Percentiles rank a stretch among this genome's conserved stretches.
phyloP scores from a whole-genome alignment of 1,139 yeast genomes.

The Blastobotrys indianensis region DNA sequence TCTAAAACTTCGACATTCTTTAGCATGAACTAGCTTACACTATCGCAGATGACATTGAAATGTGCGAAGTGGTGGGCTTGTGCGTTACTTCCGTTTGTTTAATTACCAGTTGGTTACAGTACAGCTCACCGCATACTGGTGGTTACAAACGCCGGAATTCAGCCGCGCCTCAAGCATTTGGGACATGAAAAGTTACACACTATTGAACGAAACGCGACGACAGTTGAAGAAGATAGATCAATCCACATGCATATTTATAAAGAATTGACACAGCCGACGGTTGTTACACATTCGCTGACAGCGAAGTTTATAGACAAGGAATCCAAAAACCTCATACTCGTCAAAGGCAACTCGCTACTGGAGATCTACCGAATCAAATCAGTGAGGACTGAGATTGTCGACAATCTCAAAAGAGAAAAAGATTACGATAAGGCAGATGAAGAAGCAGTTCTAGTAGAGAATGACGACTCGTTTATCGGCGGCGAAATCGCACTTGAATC shows the following conservation, averaged over 20 bases:
- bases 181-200: too few relatives aligned
- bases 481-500: conserved; percentile 24
- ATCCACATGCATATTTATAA: conserved; percentile 70
- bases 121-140: too few relatives aligned
- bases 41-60: too few relatives aligned
- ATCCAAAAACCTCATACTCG: conserved; percentile 55
- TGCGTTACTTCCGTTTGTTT: too few relatives aligned
- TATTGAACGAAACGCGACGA: not conserved
- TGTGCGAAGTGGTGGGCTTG: too few relatives aligned
- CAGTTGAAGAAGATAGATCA: not conserved
- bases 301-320: conserved; percentile 55
- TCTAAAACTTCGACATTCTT: too few relatives aligned
- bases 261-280: conserved; percentile 73
- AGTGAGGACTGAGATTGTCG: conserved; percentile 8
- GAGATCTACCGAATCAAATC: conserved; percentile 50
- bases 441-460: conserved; percentile 14
- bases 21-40: too few relatives aligned
- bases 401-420: conserved; percentile 2
- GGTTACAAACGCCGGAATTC: too few relatives aligned
- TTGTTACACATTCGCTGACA: conserved; percentile 57
- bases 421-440: conserved; percentile 17
- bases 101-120: too few relatives aligned
- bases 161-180: too few relatives aligned
- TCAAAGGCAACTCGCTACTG: conserved; percentile 59
- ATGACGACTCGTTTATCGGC: conserved; percentile 29